Evolutionary conservation across 345 rosid species (phyloP).

Genomic region (Chamaenerion angustifolium): DNA sequence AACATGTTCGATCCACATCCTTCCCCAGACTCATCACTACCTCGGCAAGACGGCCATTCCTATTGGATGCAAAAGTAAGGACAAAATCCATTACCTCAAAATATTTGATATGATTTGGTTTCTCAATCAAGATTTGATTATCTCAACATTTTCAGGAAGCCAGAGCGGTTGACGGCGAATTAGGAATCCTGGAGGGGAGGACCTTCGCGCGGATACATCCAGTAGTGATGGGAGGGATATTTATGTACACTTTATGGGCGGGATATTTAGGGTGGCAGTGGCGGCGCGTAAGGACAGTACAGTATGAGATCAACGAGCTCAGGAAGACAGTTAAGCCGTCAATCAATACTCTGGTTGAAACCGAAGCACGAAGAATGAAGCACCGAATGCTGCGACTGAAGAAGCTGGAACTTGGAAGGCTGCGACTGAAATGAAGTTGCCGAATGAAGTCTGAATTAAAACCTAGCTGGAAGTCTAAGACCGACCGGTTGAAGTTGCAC

Average conservation of each 20-base stretch:
- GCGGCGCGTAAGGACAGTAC: constrained; percentile 76
- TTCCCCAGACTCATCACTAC: constrained; percentile 31
- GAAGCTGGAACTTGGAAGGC: no score
- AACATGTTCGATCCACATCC: constrained; percentile 27
- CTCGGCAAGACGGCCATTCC: constrained; percentile 41
- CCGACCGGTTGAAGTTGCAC: no score
- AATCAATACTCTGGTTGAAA: no score
- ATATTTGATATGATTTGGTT: no score
- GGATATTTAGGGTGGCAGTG: constrained; percentile 96
- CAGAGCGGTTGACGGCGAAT: constrained; percentile 60
- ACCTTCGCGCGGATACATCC: constrained; percentile 63
- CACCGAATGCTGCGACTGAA: no score
- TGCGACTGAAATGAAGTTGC: no score
- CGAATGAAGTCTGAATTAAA: no score
- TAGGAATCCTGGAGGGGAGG: constrained; percentile 81
- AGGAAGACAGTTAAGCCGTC: constrained; percentile 52
- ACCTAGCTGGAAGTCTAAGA: no score
- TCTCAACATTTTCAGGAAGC: constrained; percentile 41
- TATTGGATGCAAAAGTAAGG: constrained; percentile 48
- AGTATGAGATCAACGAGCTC: constrained; percentile 50
- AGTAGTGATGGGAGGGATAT: constrained; percentile 48
- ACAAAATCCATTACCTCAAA: neutral
- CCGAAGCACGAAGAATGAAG: no score
- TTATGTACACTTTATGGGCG: constrained; percentile 47
- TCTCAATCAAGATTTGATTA: no score